Base-by-base conservation (phyloP, 768 basidiomycete genomes). In the Mrakia frigida region DNA sequence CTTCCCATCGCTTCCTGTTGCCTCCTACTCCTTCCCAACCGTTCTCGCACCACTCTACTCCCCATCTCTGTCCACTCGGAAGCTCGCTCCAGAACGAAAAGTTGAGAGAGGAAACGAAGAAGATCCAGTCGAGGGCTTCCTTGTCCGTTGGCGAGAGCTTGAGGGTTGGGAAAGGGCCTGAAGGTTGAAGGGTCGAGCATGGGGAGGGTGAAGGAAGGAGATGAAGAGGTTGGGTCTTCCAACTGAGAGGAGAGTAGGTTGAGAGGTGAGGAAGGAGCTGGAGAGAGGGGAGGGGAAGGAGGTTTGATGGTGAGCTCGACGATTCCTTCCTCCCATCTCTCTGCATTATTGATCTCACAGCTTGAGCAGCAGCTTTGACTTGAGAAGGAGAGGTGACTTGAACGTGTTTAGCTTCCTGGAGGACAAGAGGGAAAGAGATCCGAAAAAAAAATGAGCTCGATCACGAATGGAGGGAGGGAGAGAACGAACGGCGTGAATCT, bases 81-180 rank as follows among this genome's bases (percentile, higher is more conserved):
- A 83, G 86, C 81, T 90, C 89, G 0, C 90, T 93, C 94, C 94
- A 95, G 83, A 92, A 96, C 80, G 88, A 91, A 83, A 92, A 96
- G 83, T 93, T 96, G 70, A 93, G 87, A 23, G 90, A 87, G 3
- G 91, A 93, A 59, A 95, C 89, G 77, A 92, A 87, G 83, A 95
- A 94, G 76, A 95, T 90, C 93, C 93, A 95, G 84, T 94, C 85
- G 39, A 94, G 84, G 67, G 87, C 87, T 59, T 85, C 83, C 81
- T 53, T 67, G 31, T 75, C 63, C 18, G 68, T 25, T 6, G 52
- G 16, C 21, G 63, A 59, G 63, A 75, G 53, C 35, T 69, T 39
- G 41, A 75, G 74, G 2, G 61, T 75, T 5, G 63, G 74, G 59
- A 53, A 67, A 6, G 53, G 37, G 1, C 85, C 87, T 53, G 88